phyloP scores from a whole-genome alignment of 1,139 yeast genomes.

The Saccharomyces hybrid region DNA sequence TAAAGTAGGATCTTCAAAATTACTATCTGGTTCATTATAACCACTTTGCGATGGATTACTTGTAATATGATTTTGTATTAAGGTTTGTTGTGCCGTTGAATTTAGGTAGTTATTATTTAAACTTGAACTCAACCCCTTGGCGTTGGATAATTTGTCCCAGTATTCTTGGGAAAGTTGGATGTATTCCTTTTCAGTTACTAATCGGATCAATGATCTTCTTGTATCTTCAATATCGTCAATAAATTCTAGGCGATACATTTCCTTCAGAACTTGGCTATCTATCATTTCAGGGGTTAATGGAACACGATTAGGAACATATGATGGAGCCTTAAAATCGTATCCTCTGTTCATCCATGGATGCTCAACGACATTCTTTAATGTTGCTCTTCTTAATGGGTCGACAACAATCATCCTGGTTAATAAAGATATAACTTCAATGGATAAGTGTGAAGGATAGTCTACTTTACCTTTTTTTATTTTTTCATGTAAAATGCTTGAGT shows the following conservation, averaged over 20 bases:
- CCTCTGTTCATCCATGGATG: conserved; percentile 97
- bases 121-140: conserved; percentile 10
- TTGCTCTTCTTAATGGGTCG: conserved; percentile 74
- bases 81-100: conserved; percentile 6
- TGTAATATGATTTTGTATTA: conserved; percentile 1
- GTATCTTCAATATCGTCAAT: conserved; percentile 59
- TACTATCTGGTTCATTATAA: neutral
- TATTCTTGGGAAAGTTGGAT: conserved; percentile 34
- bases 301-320: conserved; percentile 64
- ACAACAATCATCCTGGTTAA: conserved; percentile 88
- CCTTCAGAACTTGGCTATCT: conserved; percentile 59
- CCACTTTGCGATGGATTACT: conserved; percentile 1
- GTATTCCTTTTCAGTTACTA: conserved; percentile 64
- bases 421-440: conserved; percentile 76
- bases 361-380: conserved; percentile 65
- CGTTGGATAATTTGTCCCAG: conserved; percentile 17
- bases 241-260: conserved; percentile 74
- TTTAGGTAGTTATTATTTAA: conserved; percentile 5
- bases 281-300: conserved; percentile 64
- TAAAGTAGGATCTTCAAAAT: conserved; percentile 70
- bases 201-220: conserved; percentile 45
- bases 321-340: conserved; percentile 64
- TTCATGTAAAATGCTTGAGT: conserved; percentile 86
- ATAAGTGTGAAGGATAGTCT: conserved; percentile 79
- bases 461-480: conserved; percentile 90